A percentile compares a stretch with the other conserved stretches of the same genome.
Conservation (phyloP, 2,329 filamentous ascomycete species). For the Fusarium udum region DNA sequence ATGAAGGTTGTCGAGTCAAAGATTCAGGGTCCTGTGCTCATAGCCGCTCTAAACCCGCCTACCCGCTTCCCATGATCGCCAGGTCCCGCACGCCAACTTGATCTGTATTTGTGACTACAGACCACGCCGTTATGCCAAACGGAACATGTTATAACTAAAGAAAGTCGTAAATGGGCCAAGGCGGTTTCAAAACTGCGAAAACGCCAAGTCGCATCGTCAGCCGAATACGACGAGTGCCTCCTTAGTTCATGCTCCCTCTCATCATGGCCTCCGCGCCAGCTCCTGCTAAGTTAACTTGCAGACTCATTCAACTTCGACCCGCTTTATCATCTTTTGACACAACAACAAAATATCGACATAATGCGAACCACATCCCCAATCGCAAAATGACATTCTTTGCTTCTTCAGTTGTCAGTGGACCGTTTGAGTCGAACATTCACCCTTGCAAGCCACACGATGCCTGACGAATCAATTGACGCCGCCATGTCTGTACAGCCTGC, state of each 20-base stretch:
- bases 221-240: not conserved
- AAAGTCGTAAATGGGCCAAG: not conserved
- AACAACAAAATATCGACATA: not conserved
- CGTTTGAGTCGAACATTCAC: too few relatives aligned
- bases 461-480: not conserved
- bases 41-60: conserved; percentile 12
- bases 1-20: not conserved
- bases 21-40: conserved; percentile 13
- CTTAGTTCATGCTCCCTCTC: not conserved
- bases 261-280: not conserved
- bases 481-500: not conserved
- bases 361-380: not conserved
- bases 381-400: not conserved
- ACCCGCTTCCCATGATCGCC: not conserved
- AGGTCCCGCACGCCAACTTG: not conserved
- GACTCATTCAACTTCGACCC: not conserved
- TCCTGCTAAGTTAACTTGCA: not conserved
- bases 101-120: not conserved
- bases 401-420: not conserved
- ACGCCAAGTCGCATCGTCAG: not conserved
- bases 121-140: accelerated
- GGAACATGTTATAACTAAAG: not conserved
- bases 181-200: accelerated
- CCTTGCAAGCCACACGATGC: not conserved
- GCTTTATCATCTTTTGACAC: not conserved